Percentiles rank a stretch among this genome's conserved stretches.
phyloP scores from a whole-genome alignment of 108 stramenopile genomes.

The Nitzschia inconspicua region DNA sequence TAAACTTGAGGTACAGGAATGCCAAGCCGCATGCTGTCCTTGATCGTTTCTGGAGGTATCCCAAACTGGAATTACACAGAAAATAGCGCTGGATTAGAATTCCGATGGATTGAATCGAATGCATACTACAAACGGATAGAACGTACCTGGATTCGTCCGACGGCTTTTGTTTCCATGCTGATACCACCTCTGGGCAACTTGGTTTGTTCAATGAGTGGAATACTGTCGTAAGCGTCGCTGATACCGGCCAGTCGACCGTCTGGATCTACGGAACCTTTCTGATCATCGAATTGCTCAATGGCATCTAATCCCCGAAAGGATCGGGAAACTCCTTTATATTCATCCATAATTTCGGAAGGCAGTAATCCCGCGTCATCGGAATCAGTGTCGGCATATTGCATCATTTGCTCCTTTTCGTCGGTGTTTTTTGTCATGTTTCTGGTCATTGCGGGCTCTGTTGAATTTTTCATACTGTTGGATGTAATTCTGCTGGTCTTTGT shows the following conservation, averaged over 20 bases:
- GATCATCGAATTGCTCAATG: conserved; percentile 5
- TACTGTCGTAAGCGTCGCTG: conserved; percentile 46
- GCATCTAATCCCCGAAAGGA: conserved; percentile 15
- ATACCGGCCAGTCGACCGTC: conserved; percentile 6
- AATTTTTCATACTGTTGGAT: no score
- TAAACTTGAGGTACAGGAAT: conserved; percentile 80
- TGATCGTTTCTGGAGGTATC: conserved; percentile 96
- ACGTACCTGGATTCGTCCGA: conserved; percentile 76
- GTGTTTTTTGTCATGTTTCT: no score
- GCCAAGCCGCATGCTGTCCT: conserved; percentile 89
- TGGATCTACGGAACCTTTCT: background rate
- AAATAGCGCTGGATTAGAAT: background rate
- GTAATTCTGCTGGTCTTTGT: no score
- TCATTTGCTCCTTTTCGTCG: no score
- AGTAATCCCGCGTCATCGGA: no score
- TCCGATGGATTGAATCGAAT: background rate
- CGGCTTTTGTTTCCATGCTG: conserved; percentile 72
- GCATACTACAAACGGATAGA: background rate
- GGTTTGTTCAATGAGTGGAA: conserved; percentile 63
- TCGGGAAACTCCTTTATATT: conserved; percentile 19
- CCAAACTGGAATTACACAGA: conserved; percentile 63
- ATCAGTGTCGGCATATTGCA: no score
- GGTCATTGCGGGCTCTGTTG: no score
- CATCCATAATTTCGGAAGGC: no score
- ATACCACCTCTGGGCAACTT: conserved; percentile 81